A percentile compares a stretch with the other conserved stretches of the same genome.
Evolutionary conservation across 2,329 filamentous ascomycete genomes (phyloP).

Genomic region (Aspergillus candidus): DNA sequence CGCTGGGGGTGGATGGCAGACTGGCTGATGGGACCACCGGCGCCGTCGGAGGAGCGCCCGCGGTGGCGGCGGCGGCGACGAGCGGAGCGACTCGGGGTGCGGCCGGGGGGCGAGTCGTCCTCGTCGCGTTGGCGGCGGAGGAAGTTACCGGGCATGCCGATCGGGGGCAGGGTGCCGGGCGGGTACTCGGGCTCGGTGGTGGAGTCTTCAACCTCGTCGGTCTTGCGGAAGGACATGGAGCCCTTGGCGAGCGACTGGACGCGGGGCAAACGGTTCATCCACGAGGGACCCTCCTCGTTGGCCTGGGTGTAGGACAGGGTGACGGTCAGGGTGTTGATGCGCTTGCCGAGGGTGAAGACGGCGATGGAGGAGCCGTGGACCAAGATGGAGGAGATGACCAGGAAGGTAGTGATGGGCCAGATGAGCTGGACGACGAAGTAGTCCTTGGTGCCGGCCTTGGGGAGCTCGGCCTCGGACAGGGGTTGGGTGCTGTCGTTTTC

Average conservation of each 20-base stretch:
- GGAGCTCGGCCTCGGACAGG: conserved; percentile 54
- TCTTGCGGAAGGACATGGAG: conserved; percentile 65
- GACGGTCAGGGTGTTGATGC: conserved; percentile 91
- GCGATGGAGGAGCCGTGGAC: conserved; percentile 98
- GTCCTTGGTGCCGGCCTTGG: conserved; percentile 48
- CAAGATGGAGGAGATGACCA: conserved; percentile 89
- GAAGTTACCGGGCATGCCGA: conserved; percentile 68
- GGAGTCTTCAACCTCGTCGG: conserved; percentile 60
- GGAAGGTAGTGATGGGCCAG: conserved; percentile 91
- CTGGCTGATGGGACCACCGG: conserved; percentile 80
- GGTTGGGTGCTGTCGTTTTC: conserved; percentile 73
- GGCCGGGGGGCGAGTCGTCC: conserved; percentile 55
- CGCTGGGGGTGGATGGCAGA: conserved; percentile 75
- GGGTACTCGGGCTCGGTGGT: conserved; percentile 55
- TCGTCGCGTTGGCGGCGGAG: conserved; percentile 73
- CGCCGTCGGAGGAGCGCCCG: conserved; percentile 52
- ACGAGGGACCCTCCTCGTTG: conserved; percentile 79
- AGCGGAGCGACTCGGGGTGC: conserved; percentile 47
- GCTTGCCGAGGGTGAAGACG: conserved; percentile 94
- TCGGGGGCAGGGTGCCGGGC: conserved; percentile 64
- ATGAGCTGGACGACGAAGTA: conserved; percentile 75
- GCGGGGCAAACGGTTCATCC: conserved; percentile 88
- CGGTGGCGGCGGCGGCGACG: conserved; percentile 57
- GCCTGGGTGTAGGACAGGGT: conserved; percentile 94
- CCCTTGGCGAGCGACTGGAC: conserved; percentile 78